Evolutionary conservation across 2,329 filamentous ascomycete genomes (phyloP).

Genomic region (Juglanconis sp.): DNA sequence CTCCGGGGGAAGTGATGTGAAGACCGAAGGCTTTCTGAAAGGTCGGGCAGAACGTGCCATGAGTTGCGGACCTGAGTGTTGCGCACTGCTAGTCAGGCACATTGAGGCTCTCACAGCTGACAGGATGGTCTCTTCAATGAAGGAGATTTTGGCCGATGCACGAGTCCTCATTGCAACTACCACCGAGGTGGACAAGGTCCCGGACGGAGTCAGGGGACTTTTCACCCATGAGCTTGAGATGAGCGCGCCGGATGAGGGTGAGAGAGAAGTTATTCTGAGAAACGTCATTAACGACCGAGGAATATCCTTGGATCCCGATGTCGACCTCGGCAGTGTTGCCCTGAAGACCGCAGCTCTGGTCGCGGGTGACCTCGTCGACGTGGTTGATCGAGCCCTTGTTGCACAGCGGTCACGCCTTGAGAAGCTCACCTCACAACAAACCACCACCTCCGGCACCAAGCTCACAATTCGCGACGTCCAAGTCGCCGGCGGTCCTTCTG

Average conservation of each 20-base stretch:
- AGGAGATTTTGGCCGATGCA: conserved; percentile 75
- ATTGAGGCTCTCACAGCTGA: conserved; percentile 89
- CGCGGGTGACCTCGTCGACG: conserved; percentile 89
- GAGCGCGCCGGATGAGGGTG: conserved; percentile 84
- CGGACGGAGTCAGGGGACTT: conserved; percentile 81
- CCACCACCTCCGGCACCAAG: conserved; percentile 34
- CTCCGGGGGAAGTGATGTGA: conserved; percentile 83
- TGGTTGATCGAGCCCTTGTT: conserved; percentile 83
- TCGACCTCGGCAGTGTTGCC: conserved; percentile 80
- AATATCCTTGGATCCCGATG: conserved; percentile 74
- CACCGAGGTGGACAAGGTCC: conserved; percentile 90
- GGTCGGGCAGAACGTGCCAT: conserved; percentile 85
- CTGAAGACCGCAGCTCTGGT: conserved; percentile 95
- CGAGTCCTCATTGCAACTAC: conserved; percentile 90
- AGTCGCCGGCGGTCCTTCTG: conserved; percentile 77
- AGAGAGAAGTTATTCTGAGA: conserved; percentile 82
- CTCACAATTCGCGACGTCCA: conserved; percentile 80
- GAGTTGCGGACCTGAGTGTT: conserved; percentile 80
- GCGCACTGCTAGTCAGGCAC: conserved; percentile 81
- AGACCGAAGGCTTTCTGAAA: conserved; percentile 87
- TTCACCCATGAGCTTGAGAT: conserved; percentile 97
- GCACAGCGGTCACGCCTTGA: conserved; percentile 75
- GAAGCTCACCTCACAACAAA: conserved; percentile 53
- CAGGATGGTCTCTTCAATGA: conserved; percentile 79
- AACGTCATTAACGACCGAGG: conserved; percentile 74